Base-by-base conservation (phyloP, 2,329 filamentous ascomycete species). In the Fusarium nodosum region DNA sequence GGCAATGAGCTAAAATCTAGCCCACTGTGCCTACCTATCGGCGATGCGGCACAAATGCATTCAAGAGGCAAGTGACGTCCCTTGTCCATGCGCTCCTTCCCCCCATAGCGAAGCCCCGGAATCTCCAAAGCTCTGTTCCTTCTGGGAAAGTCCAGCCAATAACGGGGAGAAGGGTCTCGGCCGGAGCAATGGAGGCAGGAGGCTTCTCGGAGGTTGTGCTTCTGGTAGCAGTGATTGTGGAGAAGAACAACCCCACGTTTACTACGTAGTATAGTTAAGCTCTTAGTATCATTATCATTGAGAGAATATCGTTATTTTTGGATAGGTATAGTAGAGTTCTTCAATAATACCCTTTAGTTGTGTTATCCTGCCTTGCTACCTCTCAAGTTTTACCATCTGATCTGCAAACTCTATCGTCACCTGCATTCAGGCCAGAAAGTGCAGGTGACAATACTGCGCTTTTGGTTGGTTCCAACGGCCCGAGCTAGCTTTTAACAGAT, bases 101-200 rank as follows among this genome's bases (percentile, higher is more conserved):
- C 56, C 45, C 44, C 55, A 57, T 61, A 55, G 36, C 38, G 38
- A 63, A 45, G 47, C 28, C 36, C 56, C 55, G 10, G 52, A 59
- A 39, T 42, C 41, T 47, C 41, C 47, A 60, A 60, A 54, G 54
- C 36, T 54, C 44, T 38, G 36, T 30, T 42, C 52, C 18, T 65
- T 33, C 24, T 53, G 53, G 31, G 34, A 44, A 44, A 36, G 36
- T 47, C 7, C 22, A 34, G 36, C 66, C 66, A 68, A 68, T 68
- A 48, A 47, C 65, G 33, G 42, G 46, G 47, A 60, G 42, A 48
- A 66, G 42, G 36, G 38, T 53, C 42, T 39, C 61, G 61, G 62
- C 62, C 72, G 72, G 72, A 63, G 72, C 56, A 74, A 74, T 72
- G 72, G 72, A 38, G 56, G 42, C 13, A 31, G 45, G 58, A 56